Conservation (phyloP, 148 eudicot genomes). For the Arctostaphylos glauca region DNA sequence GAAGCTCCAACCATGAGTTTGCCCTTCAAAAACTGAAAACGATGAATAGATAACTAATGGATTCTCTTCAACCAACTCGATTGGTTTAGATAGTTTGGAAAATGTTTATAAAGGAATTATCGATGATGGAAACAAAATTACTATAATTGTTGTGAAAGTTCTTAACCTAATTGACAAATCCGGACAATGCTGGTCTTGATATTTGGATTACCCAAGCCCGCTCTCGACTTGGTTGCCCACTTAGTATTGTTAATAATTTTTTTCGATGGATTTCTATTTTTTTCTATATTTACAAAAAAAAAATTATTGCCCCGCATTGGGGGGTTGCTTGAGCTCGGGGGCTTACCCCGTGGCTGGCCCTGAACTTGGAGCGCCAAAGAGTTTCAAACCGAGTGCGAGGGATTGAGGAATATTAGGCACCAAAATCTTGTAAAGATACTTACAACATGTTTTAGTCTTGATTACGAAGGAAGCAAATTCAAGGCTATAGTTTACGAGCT, state of each 20-base stretch:
- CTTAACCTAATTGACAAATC: neutral
- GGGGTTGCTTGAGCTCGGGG: too few relatives aligned
- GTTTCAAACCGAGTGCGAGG: constrained; percentile 19
- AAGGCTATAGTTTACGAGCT: constrained; percentile 15
- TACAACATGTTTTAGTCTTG: constrained; percentile 11
- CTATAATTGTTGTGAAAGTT: constrained; percentile 14
- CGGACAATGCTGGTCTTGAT: too few relatives aligned
- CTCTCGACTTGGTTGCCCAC: too few relatives aligned
- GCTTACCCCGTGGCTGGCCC: too few relatives aligned
- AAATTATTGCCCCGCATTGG: too few relatives aligned
- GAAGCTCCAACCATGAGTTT: too few relatives aligned
- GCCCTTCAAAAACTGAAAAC: too few relatives aligned
- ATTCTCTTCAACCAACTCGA: constrained; percentile 6
- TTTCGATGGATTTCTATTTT: too few relatives aligned
- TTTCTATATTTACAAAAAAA: too few relatives aligned
- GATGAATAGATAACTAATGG: too few relatives aligned
- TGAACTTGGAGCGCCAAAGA: constrained; percentile 7
- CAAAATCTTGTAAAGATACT: constrained; percentile 12
- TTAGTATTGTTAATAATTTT: too few relatives aligned
- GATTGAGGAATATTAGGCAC: constrained; percentile 17
- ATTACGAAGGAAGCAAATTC: constrained; percentile 11
- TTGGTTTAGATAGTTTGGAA: constrained; percentile 10
- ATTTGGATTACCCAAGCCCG: too few relatives aligned
- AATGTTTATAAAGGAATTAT: constrained; percentile 11
- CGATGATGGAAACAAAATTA: neutral